Evolutionary conservation across 257 asterid species (phyloP), one percentile per base, ranked within the genome.

Genomic region (Haberlea rhodopensis): DNA sequence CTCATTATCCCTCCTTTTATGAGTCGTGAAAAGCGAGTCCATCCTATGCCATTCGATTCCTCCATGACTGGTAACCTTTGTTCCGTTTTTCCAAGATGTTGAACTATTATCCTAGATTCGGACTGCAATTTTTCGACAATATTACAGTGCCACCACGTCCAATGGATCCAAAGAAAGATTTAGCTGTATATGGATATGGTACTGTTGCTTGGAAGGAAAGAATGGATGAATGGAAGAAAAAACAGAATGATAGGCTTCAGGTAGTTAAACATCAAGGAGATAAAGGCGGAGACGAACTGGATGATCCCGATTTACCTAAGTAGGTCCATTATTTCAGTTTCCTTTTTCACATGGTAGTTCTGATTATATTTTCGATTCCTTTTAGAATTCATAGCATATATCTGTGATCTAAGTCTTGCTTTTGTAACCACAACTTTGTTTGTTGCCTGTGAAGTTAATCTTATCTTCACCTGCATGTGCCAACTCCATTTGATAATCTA

Each of bases 151-250:
- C 96, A 2, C 97, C 96, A 0, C 82, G 98, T 11, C 87, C 98
- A 1, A 92, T 92, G 98, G 98, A 92, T 77, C 98, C 98, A 8
- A 92, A 92, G 82, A 89, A 89, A 68, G 98, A 91, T 23, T 84
- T 91, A 24, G 98, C 98, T 4, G 95, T 91, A 19, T 91, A 91
- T 66, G 98, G 98, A 3, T 91, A 91, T 51, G 98, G 98, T 5
- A 89, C 97, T 37, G 91, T 92, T 52, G 98, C 98, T 4, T 92
- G 98, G 98, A 92, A 92, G 75, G 97, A 92, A 62, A 89, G 98
- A 75, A 89, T 92, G 96, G 98, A 92, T 62, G 98, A 92, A 61
- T 92, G 98, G 98, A 92, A 89, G 79, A 87, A 77, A 75, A 91
- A 87, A 79, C 98, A 89, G 68, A 89, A 85, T 78, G 96, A 86